Evolutionary conservation across 257 asterid genomes (phyloP).

Genomic region (Solanum medicagineum): DNA sequence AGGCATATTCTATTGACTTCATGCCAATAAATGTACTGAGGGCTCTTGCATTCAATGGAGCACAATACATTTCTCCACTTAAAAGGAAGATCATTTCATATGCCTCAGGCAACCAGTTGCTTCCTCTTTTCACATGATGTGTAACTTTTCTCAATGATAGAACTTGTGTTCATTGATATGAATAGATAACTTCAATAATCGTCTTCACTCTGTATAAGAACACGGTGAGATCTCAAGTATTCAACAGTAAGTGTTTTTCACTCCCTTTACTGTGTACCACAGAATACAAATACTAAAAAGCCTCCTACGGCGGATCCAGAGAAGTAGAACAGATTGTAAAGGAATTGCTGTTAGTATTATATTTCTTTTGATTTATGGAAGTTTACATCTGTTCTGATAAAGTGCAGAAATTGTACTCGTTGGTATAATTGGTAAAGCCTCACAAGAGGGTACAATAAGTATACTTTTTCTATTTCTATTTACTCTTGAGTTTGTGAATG

Average conservation of each 20-base stretch:
- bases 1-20: constrained; percentile 80
- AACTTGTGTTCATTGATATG: neutral
- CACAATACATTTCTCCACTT: constrained; percentile 63
- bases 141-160: neutral
- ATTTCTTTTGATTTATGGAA: neutral
- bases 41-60: constrained; percentile 88
- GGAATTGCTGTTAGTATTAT: neutral
- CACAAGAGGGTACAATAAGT: neutral
- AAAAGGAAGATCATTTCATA: constrained; percentile 61
- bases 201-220: neutral
- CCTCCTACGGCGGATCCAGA: neutral
- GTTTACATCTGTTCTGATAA: neutral
- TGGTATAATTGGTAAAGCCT: neutral
- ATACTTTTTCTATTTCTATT: neutral
- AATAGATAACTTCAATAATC: neutral
- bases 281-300: neutral
- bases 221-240: neutral
- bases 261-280: neutral
- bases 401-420: neutral
- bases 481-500: neutral
- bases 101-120: constrained; percentile 69
- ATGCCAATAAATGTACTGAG: constrained; percentile 69
- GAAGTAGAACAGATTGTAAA: neutral
- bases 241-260: neutral
- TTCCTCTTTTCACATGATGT: constrained; percentile 56